A percentile compares a stretch with the other conserved stretches of the same genome.
phyloP scores from a whole-genome alignment of 129 eudicot genomes.

The Arctium minus region DNA sequence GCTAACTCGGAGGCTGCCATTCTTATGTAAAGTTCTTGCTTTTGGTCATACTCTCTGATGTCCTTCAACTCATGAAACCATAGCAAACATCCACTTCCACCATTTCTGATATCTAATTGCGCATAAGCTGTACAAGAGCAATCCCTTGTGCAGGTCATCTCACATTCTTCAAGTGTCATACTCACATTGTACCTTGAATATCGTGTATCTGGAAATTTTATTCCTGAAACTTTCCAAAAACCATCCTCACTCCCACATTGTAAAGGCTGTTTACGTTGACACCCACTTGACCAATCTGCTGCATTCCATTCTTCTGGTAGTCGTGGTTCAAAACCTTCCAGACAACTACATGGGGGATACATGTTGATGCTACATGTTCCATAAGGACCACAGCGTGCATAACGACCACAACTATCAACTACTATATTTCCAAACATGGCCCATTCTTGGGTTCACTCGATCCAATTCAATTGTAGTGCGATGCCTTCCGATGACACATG shows the following conservation, averaged over 20 bases:
- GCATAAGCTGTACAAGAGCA: slow-evolving; percentile 30
- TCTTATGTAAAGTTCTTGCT: slow-evolving; percentile 37
- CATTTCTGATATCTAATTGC: slow-evolving; percentile 22
- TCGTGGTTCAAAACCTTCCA: slow-evolving; percentile 22
- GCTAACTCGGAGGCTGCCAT: slow-evolving; percentile 37
- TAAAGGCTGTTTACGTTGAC: slow-evolving; percentile 29
- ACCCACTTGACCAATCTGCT: slow-evolving; percentile 52
- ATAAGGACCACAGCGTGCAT: neutral
- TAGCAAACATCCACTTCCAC: slow-evolving; percentile 53
- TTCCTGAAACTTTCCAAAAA: slow-evolving; percentile 13
- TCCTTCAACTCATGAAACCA: slow-evolving; percentile 49
- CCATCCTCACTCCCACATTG: slow-evolving; percentile 31
- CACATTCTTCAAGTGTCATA: too few relatives aligned
- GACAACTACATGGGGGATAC: slow-evolving; percentile 7
- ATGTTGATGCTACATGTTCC: slow-evolving; percentile 5
- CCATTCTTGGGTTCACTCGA: neutral
- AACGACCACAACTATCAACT: neutral
- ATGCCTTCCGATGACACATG: neutral
- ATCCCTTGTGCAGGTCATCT: too few relatives aligned
- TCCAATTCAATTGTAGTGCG: neutral
- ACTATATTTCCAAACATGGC: neutral
- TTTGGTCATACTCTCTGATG: slow-evolving; percentile 15
- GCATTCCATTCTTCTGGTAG: slow-evolving; percentile 24
- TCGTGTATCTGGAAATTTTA: slow-evolving; percentile 42
- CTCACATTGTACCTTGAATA: too few relatives aligned